Evolutionary conservation across 1,284 basidiomycete species (phyloP).

Genomic region (Microbotryum saponariae): DNA sequence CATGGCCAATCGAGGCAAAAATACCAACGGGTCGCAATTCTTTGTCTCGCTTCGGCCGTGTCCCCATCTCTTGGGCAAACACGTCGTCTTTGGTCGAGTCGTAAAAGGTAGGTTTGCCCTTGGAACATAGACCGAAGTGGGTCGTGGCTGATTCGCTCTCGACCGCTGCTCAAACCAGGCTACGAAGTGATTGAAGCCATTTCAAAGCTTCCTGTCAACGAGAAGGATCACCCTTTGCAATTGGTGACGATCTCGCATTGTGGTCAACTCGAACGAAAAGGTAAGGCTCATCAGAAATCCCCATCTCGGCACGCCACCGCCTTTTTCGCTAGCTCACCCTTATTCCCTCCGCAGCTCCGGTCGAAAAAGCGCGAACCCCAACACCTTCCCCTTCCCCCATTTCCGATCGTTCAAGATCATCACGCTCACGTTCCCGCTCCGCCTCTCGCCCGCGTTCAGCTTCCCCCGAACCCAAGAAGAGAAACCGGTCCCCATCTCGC

Average conservation of each 20-base stretch:
- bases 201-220: constrained; percentile 43
- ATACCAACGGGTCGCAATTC: constrained; percentile 71
- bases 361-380: constrained; percentile 3
- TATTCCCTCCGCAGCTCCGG: constrained; percentile 4
- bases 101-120: constrained; percentile 38
- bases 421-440: constrained; percentile 5
- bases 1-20: constrained; percentile 26
- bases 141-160: not conserved
- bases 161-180: constrained; percentile 28
- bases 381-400: not conserved
- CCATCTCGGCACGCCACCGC: not conserved
- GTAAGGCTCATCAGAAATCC: not conserved
- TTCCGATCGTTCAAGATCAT: constrained; percentile 7
- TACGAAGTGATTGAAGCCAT: constrained; percentile 45
- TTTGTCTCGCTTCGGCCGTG: constrained; percentile 68
- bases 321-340: not conserved
- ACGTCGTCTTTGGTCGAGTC: constrained; percentile 47
- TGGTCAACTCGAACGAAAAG: constrained; percentile 65
- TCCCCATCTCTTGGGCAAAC: constrained; percentile 46
- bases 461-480: constrained; percentile 6
- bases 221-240: constrained; percentile 53
- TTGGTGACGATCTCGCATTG: constrained; percentile 70
- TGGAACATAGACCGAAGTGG: not conserved
- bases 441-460: constrained; percentile 17
- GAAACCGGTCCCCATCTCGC: constrained; percentile 13